Conservation (phyloP, 148 eudicot genomes). For the Limonium bicolor region DNA sequence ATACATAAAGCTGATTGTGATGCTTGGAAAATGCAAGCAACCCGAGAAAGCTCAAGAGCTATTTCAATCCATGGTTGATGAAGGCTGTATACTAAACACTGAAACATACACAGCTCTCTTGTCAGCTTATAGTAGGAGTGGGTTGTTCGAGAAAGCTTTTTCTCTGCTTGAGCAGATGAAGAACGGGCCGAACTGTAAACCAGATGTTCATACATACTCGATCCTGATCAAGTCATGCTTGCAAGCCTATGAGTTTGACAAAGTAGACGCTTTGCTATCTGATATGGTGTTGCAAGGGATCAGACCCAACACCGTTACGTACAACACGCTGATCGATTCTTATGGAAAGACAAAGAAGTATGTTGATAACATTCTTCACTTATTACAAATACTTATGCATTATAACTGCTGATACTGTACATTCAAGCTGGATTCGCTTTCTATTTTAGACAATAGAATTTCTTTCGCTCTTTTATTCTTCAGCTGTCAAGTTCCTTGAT, state of each 20-base stretch:
- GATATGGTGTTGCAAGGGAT: constrained; percentile 72
- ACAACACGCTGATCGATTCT: constrained; percentile 72
- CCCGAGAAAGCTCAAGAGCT: constrained; percentile 59
- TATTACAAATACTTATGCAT: no score
- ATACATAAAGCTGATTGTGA: constrained; percentile 73
- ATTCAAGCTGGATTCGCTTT: no score
- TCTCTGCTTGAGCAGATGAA: constrained; percentile 70
- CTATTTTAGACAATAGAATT: no score
- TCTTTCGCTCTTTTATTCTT: no score
- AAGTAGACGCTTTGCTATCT: constrained; percentile 44
- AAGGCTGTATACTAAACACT: constrained; percentile 54
- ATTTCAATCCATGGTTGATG: constrained; percentile 64
- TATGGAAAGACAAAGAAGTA: constrained; percentile 84
- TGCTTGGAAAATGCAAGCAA: constrained; percentile 95
- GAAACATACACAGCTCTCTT: constrained; percentile 85
- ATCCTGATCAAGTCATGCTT: constrained; percentile 75
- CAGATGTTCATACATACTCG: constrained; percentile 76
- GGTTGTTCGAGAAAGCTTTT: constrained; percentile 57
- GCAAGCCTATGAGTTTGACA: constrained; percentile 49
- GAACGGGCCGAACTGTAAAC: constrained; percentile 39
- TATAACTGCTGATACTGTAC: no score
- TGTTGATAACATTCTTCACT: no score
- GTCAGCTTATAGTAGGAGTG: constrained; percentile 83
- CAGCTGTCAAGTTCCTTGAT: no score
- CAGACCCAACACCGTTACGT: constrained; percentile 73